Base-by-base conservation (phyloP, 106 monocot genomes). In the Platanthera guangdongensis region DNA sequence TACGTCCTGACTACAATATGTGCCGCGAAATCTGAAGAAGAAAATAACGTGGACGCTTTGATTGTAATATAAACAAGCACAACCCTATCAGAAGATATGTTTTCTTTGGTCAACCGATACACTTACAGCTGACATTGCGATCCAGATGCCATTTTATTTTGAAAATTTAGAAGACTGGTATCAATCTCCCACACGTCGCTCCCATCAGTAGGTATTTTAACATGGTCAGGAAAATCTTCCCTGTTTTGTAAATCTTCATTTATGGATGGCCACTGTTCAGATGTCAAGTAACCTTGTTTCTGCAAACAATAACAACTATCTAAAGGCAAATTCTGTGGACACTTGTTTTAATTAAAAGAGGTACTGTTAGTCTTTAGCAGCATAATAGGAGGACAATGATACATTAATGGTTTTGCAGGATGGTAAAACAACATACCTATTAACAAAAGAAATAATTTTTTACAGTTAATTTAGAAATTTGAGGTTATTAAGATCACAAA, bases 1-100 rank as follows among this genome's bases (percentile, higher is more conserved):
- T 49, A 96, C 95, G 53, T 93, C 93, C 77, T 96, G 95, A 75
- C 77, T 90, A 78, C 93, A 91, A 51, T 91, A 96, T 82, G 87
- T 81, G 28, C 95, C 95, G 28, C 80, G 84, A 57, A 89, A 96
- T 65, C 95, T 96, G 71, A 63, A 79, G 51, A 78, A 52, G 57
- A 73, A 76, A 76, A 14, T 32, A 64, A 52, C n/a, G 47, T 75
- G 9, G 63, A 65, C 2, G 18, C 25, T 45, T 6, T 28, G 0
- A 50, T 50, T 65, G 10, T 65, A 32, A 65, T 30, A 32, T 30
- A 65, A 72, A 52, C 9, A 22, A 68, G 8, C 7, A 67, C 65
- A 22, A 62, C 5, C 25, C 50, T 16, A 12, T 0, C 51, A 53
- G 22, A 47, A 39, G 11, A 28, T 72, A 46, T 49, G 13, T 25